Conservation (phyloP, 1,284 basidiomycete genomes). For the Rhizoctonia solani region DNA sequence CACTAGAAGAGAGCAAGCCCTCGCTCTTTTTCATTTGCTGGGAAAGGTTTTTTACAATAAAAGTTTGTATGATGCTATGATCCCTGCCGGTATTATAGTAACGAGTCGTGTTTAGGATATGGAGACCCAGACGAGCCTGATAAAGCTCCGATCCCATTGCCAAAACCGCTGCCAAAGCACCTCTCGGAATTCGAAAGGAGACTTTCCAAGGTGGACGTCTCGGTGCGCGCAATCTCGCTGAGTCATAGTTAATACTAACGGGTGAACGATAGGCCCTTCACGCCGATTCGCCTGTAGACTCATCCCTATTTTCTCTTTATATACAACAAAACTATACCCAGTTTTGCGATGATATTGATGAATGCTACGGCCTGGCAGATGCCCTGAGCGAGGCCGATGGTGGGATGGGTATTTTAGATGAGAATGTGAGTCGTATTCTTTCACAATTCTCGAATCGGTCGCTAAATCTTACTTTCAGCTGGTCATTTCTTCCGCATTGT, state of each 20-base stretch:
- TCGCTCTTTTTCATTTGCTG: constrained; percentile 90
- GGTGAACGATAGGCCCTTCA: constrained; percentile 61
- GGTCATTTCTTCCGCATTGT: constrained; percentile 42
- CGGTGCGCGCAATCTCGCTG: constrained; percentile 56
- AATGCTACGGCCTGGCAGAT: constrained; percentile 74
- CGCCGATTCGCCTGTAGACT: constrained; percentile 87
- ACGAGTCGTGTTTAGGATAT: constrained; percentile 58
- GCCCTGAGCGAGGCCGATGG: constrained; percentile 82
- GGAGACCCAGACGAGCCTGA: constrained; percentile 64
- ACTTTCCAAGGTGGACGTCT: constrained; percentile 76
- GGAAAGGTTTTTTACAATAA: constrained; percentile 97
- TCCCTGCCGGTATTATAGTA: background rate
- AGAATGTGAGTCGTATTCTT: constrained; percentile 44
- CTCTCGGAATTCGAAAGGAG: constrained; percentile 64
- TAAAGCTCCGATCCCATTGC: constrained; percentile 52
- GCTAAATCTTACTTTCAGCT: constrained; percentile 33
- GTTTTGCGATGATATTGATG: constrained; percentile 79
- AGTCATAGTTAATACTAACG: background rate
- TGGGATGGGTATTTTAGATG: constrained; percentile 66
- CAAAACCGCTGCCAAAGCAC: constrained; percentile 58
- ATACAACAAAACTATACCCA: constrained; percentile 91
- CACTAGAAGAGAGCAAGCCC: constrained; percentile 79
- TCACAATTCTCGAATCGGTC: constrained; percentile 31
- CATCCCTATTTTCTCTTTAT: constrained; percentile 85
- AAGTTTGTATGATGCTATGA: constrained; percentile 63